Conservation (phyloP, 192 early-diverging fungal species). For the Endogone sp. region DNA sequence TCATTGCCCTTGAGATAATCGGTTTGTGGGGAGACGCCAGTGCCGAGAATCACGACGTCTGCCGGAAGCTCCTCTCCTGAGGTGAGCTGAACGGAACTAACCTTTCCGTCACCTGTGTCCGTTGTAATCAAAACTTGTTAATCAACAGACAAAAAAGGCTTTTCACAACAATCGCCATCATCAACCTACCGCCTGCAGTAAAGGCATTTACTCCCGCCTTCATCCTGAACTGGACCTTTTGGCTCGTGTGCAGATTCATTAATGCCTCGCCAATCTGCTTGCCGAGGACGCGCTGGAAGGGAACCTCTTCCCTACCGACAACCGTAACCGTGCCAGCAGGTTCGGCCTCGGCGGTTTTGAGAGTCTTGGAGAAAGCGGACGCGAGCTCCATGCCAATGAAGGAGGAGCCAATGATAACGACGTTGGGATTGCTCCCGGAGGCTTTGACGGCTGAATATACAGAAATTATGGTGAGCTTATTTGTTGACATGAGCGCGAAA, state of each 20-base stretch:
- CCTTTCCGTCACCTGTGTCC: too few relatives aligned
- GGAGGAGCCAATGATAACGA: constrained; percentile 55
- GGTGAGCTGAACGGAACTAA: constrained; percentile 37
- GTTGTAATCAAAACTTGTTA: too few relatives aligned
- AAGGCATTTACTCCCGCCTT: constrained; percentile 28
- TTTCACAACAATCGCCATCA: too few relatives aligned
- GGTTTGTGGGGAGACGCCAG: constrained; percentile 48
- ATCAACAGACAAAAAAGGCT: too few relatives aligned
- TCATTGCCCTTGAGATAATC: constrained; percentile 33
- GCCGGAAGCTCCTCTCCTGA: constrained; percentile 30
- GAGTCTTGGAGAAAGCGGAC: constrained; percentile 31
- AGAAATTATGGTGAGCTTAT: too few relatives aligned
- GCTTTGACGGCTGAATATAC: constrained; percentile 1
- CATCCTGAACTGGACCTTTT: constrained; percentile 43
- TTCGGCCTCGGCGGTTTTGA: too few relatives aligned
- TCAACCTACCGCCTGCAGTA: too few relatives aligned
- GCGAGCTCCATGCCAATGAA: constrained; percentile 64
- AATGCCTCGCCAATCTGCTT: constrained; percentile 40
- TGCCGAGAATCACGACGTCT: constrained; percentile 51
- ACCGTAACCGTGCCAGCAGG: constrained; percentile 49
- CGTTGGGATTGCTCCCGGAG: constrained; percentile 32
- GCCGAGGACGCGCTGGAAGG: constrained; percentile 51
- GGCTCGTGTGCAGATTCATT: constrained; percentile 30
- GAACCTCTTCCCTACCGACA: constrained; percentile 52
- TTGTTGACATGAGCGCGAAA: not conserved